Base-by-base conservation (phyloP, 768 basidiomycete genomes). In the Lactarius hatsudake region DNA sequence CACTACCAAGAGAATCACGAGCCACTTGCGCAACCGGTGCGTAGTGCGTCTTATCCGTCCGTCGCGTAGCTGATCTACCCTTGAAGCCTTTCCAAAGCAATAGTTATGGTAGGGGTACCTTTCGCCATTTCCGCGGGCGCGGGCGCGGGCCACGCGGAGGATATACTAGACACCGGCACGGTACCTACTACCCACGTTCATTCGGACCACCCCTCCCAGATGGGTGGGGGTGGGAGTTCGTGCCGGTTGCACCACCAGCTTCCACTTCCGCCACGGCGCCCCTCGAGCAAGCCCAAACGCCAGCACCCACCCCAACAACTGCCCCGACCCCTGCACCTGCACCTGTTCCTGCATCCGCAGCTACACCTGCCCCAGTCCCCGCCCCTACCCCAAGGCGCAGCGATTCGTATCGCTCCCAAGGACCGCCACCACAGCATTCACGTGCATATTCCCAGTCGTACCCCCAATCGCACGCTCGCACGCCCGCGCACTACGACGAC, bases 1-100 rank as follows among this genome's bases (percentile, higher is more conserved):
- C 57, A 59, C n/a, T 67, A 63, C 20, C 58, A 60, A 43, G 67
- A 64, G n/a, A 56, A 36, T 17, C 61, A 23, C 12, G 62, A 64
- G 28, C 28, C 54, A 3, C 32, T 26, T 23, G 51, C 18, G 32
- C 62, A 60, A 15, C 67, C 63, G 17, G 67, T 68, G 32, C 62
- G 67, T 61, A 23, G 51, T 17, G 23, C 23, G 20, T 28, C 34
- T 12, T 38, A 2, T 38, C 34, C 34, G 9, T 26, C 10, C 4
- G 18, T 62, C 1, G 15, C 55, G 20, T 38, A 26, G 6, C 56
- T 32, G 34, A 59, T 36, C 51, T 13, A 54, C 54, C 23, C 38
- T 45, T 28, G 3, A 59, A 43, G 3, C 13, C 0, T 7, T n/a
- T 4, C 0, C 18, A 64, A 53, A 23, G 34, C 28, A 57, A 26